phyloP scores from a whole-genome alignment of 208 protist species.

The Willaertia magna region DNA sequence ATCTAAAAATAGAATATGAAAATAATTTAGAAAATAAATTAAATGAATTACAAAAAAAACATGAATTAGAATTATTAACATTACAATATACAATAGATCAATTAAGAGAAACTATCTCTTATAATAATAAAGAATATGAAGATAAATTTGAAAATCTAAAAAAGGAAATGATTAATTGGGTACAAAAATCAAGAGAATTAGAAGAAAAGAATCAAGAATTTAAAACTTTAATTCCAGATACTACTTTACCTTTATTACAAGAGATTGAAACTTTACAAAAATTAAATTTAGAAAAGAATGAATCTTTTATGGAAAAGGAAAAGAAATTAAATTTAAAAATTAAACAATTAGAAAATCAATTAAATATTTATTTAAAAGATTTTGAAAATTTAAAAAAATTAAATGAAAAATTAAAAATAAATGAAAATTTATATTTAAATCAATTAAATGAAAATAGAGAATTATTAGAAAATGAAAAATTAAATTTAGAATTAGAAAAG shows the following conservation, averaged over 20 bases:
- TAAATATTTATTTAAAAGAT: background rate
- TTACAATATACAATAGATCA: background rate
- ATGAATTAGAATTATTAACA: background rate
- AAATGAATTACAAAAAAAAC: background rate
- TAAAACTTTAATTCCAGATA: background rate
- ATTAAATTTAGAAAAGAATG: background rate
- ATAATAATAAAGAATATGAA: background rate
- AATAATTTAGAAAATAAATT: background rate
- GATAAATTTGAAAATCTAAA: background rate
- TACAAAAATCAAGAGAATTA: background rate
- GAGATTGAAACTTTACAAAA: background rate
- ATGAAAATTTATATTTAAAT: background rate
- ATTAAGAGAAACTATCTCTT: background rate
- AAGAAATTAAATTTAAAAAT: background rate
- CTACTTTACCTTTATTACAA: background rate
- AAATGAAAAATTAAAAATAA: background rate
- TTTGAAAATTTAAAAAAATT: background rate
- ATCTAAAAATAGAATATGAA: background rate
- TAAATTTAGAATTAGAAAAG: background rate
- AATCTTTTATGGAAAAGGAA: background rate
- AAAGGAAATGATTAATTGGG: background rate
- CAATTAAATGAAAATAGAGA: background rate
- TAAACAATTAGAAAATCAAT: background rate
- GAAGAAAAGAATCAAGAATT: background rate
- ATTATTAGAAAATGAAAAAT: background rate